Base-by-base conservation (phyloP, 306 rosid genomes). In the Rosa multiflora region DNA sequence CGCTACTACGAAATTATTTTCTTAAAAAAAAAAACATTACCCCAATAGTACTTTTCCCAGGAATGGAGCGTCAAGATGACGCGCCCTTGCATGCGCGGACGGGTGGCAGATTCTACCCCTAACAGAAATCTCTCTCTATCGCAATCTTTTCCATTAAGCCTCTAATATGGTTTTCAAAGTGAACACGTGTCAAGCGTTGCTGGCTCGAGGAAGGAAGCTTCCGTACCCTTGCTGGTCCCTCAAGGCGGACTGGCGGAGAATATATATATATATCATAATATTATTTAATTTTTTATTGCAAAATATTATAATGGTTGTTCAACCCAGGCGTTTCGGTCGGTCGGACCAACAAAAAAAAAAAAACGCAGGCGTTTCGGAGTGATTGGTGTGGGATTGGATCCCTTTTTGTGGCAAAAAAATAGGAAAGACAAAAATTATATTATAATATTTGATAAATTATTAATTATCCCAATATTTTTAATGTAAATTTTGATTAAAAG, bases 91-190 rank as follows among this genome's bases (percentile, higher is more conserved):
- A 8, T 42, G 73, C 47, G 10, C 8, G 12, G 53, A 52, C 26
- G 40, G 10, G 59, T 80, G 49, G 26, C 82, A 48, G 21, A 53
- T 71, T 4, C 8, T 3, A 46, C 35, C 20, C 6, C 37, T 10
- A 75, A 69, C 77, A 6, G 68, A 76, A 69, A 67, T 66, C n/a
- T 49, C n/a, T 58, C 5, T 40, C 68, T 3, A 17, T 77, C 78
- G 49, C 59, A 20, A 26, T 21, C 78, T 74, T 13, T 47, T 29
- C 32, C 47, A 8, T 32, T 72, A 44, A 12, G 18, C 44, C 42
- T 29, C 51, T 12, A 18, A 39, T 9, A 21, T 32, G 39, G 13
- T 40, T 23, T 29, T 47, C 37, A 39, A 15, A 18, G 5, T 0
- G 42, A 6, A 1, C 18, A 68, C 77, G 85, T 74, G 84, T 70